Evolutionary conservation across 2,329 filamentous ascomycete genomes (phyloP).

Genomic region (Pestalotiopsis sp.): DNA sequence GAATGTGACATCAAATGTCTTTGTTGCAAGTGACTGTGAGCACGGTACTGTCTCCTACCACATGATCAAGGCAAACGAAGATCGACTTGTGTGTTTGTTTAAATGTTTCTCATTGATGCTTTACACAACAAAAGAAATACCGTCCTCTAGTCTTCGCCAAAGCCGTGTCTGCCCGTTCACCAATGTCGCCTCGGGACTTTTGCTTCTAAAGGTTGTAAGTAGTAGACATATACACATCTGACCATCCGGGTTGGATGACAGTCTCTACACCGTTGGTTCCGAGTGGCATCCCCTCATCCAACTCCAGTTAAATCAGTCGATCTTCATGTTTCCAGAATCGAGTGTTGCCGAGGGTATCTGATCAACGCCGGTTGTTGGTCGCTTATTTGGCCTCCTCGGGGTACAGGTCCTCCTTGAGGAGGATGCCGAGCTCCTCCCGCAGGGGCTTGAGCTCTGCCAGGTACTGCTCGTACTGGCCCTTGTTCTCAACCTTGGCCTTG

Average conservation of each 20-base stretch:
- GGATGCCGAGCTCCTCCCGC: conserved; percentile 89
- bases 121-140: conserved; percentile 20
- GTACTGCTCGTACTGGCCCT: conserved; percentile 95
- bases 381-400: conserved; percentile 60
- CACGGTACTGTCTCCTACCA: background rate
- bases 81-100: background rate
- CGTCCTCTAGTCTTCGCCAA: conserved; percentile 9
- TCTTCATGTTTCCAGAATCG: conserved; percentile 6
- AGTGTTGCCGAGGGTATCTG: conserved; percentile 4
- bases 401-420: conserved; percentile 91
- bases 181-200: conserved; percentile 8
- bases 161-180: background rate
- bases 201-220: conserved; percentile 18
- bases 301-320: conserved; percentile 2
- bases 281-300: conserved; percentile 7
- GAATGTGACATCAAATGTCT: background rate
- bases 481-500: conserved; percentile 99
- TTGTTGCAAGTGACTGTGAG: background rate
- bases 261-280: conserved; percentile 3
- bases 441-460: conserved; percentile 90
- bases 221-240: conserved; percentile 21
- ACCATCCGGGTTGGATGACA: conserved; percentile 10
- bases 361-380: background rate
- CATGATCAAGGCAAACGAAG: background rate
- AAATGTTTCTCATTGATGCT: conserved; percentile 19